Percentiles rank a stretch among this genome's conserved stretches.
These are phyloP conservation scores for Populus alba DNA, from an alignment of 345 rosid species.

Conservation along the genomic window DNA sequence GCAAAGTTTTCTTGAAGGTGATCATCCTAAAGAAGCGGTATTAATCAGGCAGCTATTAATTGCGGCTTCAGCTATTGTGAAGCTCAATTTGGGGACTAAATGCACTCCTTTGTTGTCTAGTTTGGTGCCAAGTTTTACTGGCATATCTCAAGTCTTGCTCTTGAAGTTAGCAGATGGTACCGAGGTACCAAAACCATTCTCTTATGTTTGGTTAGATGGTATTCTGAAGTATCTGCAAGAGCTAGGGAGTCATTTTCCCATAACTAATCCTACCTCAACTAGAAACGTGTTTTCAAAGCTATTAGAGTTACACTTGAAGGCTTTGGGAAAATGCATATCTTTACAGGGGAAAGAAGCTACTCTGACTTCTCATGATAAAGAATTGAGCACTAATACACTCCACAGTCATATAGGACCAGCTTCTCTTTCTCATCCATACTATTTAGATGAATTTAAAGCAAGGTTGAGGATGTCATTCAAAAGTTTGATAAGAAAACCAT, in stretches of 20 bases:
- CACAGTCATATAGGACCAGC: conserved; percentile 30
- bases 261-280: conserved; percentile 39
- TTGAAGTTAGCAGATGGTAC: conserved; percentile 46
- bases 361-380: conserved; percentile 67
- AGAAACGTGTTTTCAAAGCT: conserved; percentile 48
- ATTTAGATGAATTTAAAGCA: conserved; percentile 60
- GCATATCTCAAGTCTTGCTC: conserved; percentile 53
- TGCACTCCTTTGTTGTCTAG: conserved; percentile 37
- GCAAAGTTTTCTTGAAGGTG: conserved; percentile 52
- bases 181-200: conserved; percentile 44
- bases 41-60: conserved; percentile 69
- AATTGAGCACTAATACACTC: conserved; percentile 51
- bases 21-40: conserved; percentile 50
- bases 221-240: conserved; percentile 72
- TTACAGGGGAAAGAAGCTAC: conserved; percentile 76
- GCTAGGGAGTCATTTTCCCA: conserved; percentile 56
- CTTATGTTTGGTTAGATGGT: conserved; percentile 83
- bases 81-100: conserved; percentile 52
- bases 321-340: conserved; percentile 76
- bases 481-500: conserved; percentile 52
- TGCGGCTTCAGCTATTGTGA: conserved; percentile 65
- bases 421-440: conserved; percentile 35
- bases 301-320: conserved; percentile 66
- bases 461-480: conserved; percentile 69
- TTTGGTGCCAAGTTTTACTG: conserved; percentile 42